Conservation (phyloP, 2,329 filamentous ascomycete species). For the Diaporthe vaccinii region DNA sequence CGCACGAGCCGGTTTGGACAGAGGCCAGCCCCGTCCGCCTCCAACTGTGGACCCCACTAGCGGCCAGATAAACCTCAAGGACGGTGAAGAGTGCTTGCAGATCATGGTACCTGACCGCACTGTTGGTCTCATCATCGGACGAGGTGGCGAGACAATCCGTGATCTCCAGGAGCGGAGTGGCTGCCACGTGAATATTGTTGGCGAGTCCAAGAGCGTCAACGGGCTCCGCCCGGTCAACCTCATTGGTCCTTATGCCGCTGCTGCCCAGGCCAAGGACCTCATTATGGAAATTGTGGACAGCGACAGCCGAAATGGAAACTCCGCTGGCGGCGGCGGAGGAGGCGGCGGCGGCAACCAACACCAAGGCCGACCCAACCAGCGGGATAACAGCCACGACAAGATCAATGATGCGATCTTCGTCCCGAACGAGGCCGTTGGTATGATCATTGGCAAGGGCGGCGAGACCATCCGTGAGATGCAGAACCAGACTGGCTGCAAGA, state of each 20-base stretch:
- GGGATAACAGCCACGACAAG: slow-evolving; percentile 69
- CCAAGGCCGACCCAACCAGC: slow-evolving; percentile 56
- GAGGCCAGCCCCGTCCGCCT: slow-evolving; percentile 52
- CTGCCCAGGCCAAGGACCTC: slow-evolving; percentile 83
- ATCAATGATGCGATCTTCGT: slow-evolving; percentile 87
- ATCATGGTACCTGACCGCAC: slow-evolving; percentile 97
- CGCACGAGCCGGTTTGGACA: slow-evolving; percentile 63
- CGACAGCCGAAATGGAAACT: slow-evolving; percentile 73
- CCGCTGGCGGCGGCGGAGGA: slow-evolving; percentile 38
- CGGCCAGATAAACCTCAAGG: slow-evolving; percentile 68
- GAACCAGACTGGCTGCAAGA: slow-evolving; percentile 88
- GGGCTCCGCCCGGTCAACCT: slow-evolving; percentile 91
- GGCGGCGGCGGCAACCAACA: slow-evolving; percentile 46
- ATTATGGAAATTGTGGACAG: slow-evolving; percentile 97
- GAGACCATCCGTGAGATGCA: slow-evolving; percentile 97
- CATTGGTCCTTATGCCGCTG: slow-evolving; percentile 82
- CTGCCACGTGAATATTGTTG: slow-evolving; percentile 96
- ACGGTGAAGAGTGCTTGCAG: slow-evolving; percentile 88
- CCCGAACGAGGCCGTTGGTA: slow-evolving; percentile 91
- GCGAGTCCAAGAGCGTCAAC: slow-evolving; percentile 92
- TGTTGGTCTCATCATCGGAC: slow-evolving; percentile 93
- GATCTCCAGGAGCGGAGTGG: slow-evolving; percentile 91
- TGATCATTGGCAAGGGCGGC: slow-evolving; percentile 96
- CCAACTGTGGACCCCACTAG: slow-evolving; percentile 30
- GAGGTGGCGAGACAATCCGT: slow-evolving; percentile 91